Percentiles rank a stretch among this genome's conserved stretches.
phyloP scores from a whole-genome alignment of 2,329 filamentous ascomycete species.

The Tolypocladium ophioglossoides region DNA sequence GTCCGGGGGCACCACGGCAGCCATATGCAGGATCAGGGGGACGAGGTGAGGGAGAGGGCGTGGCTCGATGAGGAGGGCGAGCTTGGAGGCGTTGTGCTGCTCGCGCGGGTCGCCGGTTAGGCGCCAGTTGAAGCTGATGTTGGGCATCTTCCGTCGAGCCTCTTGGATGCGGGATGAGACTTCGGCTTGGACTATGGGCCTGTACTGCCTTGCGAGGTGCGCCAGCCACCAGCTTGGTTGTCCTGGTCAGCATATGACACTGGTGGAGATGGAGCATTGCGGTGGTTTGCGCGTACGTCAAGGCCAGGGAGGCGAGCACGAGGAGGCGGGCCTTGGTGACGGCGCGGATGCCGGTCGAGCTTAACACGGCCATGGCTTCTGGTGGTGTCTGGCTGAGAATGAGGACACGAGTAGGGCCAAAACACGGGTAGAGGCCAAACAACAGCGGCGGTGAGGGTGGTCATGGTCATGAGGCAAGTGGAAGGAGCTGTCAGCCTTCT shows the following conservation, averaged over 20 bases:
- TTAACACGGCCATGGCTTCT: background rate
- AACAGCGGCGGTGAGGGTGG: background rate
- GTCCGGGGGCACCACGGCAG: slow-evolving; percentile 39
- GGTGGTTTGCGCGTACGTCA: slow-evolving; percentile 22
- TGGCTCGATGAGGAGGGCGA: slow-evolving; percentile 42
- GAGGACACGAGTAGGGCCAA: too few species aligned
- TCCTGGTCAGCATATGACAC: background rate
- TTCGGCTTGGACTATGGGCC: slow-evolving; percentile 28
- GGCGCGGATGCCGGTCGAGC: background rate
- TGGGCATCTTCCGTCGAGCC: slow-evolving; percentile 27
- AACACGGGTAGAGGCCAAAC: background rate
- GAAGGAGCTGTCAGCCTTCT: too few species aligned
- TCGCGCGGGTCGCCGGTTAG: slow-evolving; percentile 18
- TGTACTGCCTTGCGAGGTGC: slow-evolving; percentile 30
- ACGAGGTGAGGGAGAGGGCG: slow-evolving; percentile 36
- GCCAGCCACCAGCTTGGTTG: slow-evolving; percentile 36
- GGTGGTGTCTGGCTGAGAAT: background rate
- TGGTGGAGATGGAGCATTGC: too few species aligned
- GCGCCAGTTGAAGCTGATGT: slow-evolving; percentile 29
- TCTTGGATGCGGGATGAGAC: slow-evolving; percentile 27
- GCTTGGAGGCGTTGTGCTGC: slow-evolving; percentile 36
- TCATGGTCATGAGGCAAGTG: background rate
- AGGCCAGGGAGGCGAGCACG: slow-evolving; percentile 20
- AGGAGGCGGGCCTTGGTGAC: slow-evolving; percentile 25
- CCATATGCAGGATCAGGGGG: slow-evolving; percentile 40